phyloP scores from a whole-genome alignment of 768 basidiomycete species.

The Psilocybe cyanescens region DNA sequence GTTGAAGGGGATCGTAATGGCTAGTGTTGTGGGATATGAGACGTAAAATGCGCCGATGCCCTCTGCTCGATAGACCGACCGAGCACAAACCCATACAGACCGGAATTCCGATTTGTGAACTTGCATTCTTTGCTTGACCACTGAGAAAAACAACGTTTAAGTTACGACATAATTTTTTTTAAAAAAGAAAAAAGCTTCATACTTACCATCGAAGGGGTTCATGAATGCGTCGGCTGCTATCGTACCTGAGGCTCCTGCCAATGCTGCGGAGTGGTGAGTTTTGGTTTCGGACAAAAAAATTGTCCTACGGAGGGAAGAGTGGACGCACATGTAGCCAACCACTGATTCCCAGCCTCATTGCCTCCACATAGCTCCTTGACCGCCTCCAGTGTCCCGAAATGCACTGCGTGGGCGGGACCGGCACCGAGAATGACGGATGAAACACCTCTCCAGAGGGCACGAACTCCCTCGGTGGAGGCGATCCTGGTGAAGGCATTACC shows the following conservation, averaged over 20 bases:
- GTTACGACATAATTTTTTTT: slow-evolving; percentile 12
- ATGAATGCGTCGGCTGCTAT: slow-evolving; percentile 96
- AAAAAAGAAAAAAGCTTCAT: slow-evolving; percentile 9
- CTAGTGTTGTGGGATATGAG: slow-evolving; percentile 97
- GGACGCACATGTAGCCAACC: slow-evolving; percentile 84
- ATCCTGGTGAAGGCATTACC: slow-evolving; percentile 92
- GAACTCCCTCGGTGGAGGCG: slow-evolving; percentile 91
- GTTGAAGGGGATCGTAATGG: slow-evolving; percentile 96
- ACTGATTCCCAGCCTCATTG: slow-evolving; percentile 79
- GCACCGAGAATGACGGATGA: slow-evolving; percentile 95
- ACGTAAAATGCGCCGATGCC: slow-evolving; percentile 94
- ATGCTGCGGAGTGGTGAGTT: slow-evolving; percentile 48
- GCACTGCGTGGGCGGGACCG: slow-evolving; percentile 97
- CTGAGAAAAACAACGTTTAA: slow-evolving; percentile 40
- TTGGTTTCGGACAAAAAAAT: slow-evolving; percentile 4
- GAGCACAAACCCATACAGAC: slow-evolving; percentile 85
- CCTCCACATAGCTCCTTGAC: slow-evolving; percentile 94
- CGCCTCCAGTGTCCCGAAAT: slow-evolving; percentile 95
- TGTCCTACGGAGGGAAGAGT: background rate
- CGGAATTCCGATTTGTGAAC: slow-evolving; percentile 92
- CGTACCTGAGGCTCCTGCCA: slow-evolving; percentile 94
- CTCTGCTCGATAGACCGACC: slow-evolving; percentile 82
- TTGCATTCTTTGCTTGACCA: slow-evolving; percentile 99
- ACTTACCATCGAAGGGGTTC: slow-evolving; percentile 98
- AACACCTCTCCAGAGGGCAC: slow-evolving; percentile 94